A percentile compares a stretch with the other conserved stretches of the same genome.
These are phyloP conservation scores for Neurospora africana DNA, from an alignment of 495 filamentous ascomycete species.

Conservation along the genomic window DNA sequence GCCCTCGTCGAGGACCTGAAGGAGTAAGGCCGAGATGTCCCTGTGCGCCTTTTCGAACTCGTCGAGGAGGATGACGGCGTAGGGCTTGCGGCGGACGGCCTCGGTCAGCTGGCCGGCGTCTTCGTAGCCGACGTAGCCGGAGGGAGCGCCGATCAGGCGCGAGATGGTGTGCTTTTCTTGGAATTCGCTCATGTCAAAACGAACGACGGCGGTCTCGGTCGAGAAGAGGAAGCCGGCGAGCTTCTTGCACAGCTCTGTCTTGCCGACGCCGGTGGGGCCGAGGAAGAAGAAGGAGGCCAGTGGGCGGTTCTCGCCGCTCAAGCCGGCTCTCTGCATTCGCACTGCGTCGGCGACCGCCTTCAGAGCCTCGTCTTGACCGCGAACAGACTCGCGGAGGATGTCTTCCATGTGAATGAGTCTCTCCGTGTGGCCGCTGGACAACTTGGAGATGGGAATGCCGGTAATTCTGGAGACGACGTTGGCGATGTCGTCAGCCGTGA, in stretches of 20 bases:
- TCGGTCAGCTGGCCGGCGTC: constrained; percentile 95
- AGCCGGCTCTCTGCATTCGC: constrained; percentile 82
- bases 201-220: constrained; percentile 70
- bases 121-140: constrained; percentile 93
- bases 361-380: constrained; percentile 89
- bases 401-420: constrained; percentile 94
- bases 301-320: constrained; percentile 84
- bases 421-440: constrained; percentile 86
- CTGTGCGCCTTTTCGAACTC: constrained; percentile 97
- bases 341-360: constrained; percentile 87
- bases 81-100: constrained; percentile 88
- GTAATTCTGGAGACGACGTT: constrained; percentile 83
- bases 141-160: constrained; percentile 81
- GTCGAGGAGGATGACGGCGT: constrained; percentile 89
- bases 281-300: constrained; percentile 96
- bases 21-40: constrained; percentile 85
- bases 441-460: constrained; percentile 81
- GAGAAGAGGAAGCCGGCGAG: constrained; percentile 89
- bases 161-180: constrained; percentile 95
- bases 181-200: constrained; percentile 98
- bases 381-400: constrained; percentile 68
- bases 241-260: constrained; percentile 95
- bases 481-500: constrained; percentile 88
- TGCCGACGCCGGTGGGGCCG: constrained; percentile 91
- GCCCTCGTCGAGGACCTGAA: constrained; percentile 94